phyloP scores from a whole-genome alignment of 768 basidiomycete genomes.

The Serendipita sp. region DNA sequence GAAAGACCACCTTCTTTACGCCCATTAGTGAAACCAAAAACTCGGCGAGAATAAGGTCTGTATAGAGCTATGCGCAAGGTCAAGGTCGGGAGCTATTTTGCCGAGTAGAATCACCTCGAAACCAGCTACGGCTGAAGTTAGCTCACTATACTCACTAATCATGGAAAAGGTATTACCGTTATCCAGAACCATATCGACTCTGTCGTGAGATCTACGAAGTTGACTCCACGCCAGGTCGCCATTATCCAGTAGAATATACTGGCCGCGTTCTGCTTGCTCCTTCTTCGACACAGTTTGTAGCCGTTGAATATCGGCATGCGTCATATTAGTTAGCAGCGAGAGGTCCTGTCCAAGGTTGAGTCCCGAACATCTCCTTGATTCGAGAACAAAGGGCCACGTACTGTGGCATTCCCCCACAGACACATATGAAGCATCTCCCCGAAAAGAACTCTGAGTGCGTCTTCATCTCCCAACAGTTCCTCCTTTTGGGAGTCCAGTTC shows the following conservation, averaged over 20 bases:
- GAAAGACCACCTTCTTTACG: slow-evolving; percentile 70
- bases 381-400: slow-evolving; percentile 19
- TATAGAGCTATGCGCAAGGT: slow-evolving; percentile 48
- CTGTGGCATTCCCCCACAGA: slow-evolving; percentile 91
- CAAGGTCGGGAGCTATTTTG: neutral
- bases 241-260: slow-evolving; percentile 77
- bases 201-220: slow-evolving; percentile 30
- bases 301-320: slow-evolving; percentile 63
- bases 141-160: neutral
- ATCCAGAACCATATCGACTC: slow-evolving; percentile 81
- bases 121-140: slow-evolving; percentile 39
- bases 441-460: slow-evolving; percentile 50
- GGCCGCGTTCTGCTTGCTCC: slow-evolving; percentile 59
- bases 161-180: slow-evolving; percentile 42
- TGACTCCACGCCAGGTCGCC: slow-evolving; percentile 60
- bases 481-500: slow-evolving; percentile 41
- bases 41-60: slow-evolving; percentile 85
- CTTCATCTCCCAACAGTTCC: slow-evolving; percentile 29
- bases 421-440: slow-evolving; percentile 83
- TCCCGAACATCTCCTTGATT: neutral
- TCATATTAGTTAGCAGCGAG: slow-evolving; percentile 75
- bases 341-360: slow-evolving; percentile 44
- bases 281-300: slow-evolving; percentile 71
- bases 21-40: slow-evolving; percentile 75
- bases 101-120: slow-evolving; percentile 49